Evolutionary conservation across 2,329 filamentous ascomycete species (phyloP).

Genomic region (Ascochyta lentis): DNA sequence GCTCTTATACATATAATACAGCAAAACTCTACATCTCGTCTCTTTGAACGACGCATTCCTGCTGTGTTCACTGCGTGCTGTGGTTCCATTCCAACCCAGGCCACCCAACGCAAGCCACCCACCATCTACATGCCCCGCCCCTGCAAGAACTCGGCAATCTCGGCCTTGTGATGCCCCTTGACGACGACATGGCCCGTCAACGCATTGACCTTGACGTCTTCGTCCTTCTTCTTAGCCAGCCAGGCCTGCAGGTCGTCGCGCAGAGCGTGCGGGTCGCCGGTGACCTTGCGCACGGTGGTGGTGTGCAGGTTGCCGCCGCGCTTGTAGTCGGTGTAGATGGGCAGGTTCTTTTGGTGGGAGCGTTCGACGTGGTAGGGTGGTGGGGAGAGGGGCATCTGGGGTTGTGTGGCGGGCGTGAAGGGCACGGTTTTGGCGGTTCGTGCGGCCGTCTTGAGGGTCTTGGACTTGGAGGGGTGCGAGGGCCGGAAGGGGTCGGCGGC

Average conservation of each 20-base stretch:
- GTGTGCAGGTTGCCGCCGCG: slow-evolving; percentile 76
- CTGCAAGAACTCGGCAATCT: slow-evolving; percentile 24
- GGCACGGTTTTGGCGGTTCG: slow-evolving; percentile 13
- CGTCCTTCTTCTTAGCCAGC: slow-evolving; percentile 63
- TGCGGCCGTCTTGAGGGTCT: slow-evolving; percentile 10
- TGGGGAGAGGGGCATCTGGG: slow-evolving; percentile 25
- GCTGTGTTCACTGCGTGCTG: too few relatives aligned
- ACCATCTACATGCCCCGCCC: slow-evolving; percentile 26
- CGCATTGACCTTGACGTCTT: slow-evolving; percentile 63
- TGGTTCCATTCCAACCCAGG: too few relatives aligned
- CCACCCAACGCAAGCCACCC: too few relatives aligned
- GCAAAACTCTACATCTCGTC: neutral
- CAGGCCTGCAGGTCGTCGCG: slow-evolving; percentile 67
- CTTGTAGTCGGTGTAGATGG: slow-evolving; percentile 78
- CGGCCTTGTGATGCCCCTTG: slow-evolving; percentile 33
- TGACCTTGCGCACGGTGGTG: slow-evolving; percentile 79
- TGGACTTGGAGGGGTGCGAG: slow-evolving; percentile 14
- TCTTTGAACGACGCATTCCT: too few relatives aligned
- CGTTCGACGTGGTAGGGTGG: slow-evolving; percentile 73
- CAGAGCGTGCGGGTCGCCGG: slow-evolving; percentile 72
- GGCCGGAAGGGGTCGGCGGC: slow-evolving; percentile 24
- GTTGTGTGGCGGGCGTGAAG: slow-evolving; percentile 15
- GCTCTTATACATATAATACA: slow-evolving; percentile 19
- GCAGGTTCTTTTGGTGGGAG: slow-evolving; percentile 72
- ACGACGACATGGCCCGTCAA: slow-evolving; percentile 71